A percentile compares a stretch with the other conserved stretches of the same genome.
Conservation (phyloP, 208 protist species). For the Crithidia bombi region DNA sequence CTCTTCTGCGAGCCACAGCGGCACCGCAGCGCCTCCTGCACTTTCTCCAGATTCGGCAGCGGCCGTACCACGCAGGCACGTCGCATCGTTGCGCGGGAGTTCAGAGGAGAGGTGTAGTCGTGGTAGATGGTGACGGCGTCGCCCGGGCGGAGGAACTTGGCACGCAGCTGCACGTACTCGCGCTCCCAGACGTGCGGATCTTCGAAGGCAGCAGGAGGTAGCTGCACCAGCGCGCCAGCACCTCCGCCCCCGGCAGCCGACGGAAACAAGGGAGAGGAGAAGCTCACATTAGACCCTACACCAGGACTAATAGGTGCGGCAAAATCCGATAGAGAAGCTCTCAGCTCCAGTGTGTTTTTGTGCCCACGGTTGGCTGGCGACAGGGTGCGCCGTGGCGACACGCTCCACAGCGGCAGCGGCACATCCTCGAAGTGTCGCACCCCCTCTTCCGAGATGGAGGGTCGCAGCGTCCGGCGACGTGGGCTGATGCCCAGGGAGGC, state of each 20-base stretch:
- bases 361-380: constrained; percentile 16
- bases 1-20: constrained; percentile 35
- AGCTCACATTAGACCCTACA: not conserved
- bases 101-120: constrained; percentile 47
- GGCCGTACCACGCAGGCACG: constrained; percentile 64
- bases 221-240: not conserved
- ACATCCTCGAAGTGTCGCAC: constrained; percentile 15
- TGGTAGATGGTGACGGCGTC: constrained; percentile 57
- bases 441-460: constrained; percentile 15
- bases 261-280: constrained; percentile 11
- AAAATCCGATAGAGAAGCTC: not conserved
- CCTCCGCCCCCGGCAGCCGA: not conserved
- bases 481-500: constrained; percentile 4
- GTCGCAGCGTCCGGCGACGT: constrained; percentile 7
- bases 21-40: constrained; percentile 46
- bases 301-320: not conserved
- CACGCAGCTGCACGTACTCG: constrained; percentile 40
- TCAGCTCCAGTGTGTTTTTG: not conserved
- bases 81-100: constrained; percentile 46
- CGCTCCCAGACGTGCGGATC: constrained; percentile 46
- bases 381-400: constrained; percentile 13
- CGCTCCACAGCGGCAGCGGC: constrained; percentile 6
- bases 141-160: constrained; percentile 22
- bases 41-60: constrained; percentile 60
- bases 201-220: constrained; percentile 43